Conservation (phyloP, 345 rosid species). For the Lenwebbia sp. region DNA sequence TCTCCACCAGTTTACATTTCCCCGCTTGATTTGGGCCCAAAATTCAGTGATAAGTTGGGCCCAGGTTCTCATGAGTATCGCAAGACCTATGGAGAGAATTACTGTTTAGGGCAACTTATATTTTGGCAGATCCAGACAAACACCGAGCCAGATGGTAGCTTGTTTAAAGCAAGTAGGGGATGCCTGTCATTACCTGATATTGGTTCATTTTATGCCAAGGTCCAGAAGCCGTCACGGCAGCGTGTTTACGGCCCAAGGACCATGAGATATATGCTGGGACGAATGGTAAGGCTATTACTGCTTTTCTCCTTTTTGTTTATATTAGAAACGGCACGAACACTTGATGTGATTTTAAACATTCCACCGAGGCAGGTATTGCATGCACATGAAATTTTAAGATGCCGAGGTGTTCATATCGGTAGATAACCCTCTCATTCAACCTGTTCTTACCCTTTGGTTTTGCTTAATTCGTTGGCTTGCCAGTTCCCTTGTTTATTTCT, state of each 20-base stretch:
- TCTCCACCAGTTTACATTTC: constrained; percentile 87
- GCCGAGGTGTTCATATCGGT: not conserved
- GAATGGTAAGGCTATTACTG: constrained; percentile 50
- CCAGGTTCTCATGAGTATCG: constrained; percentile 57
- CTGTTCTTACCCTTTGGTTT: not conserved
- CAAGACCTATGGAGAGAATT: constrained; percentile 87
- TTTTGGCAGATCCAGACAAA: constrained; percentile 93
- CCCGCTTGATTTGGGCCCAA: constrained; percentile 89
- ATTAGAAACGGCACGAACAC: not conserved
- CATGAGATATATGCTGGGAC: constrained; percentile 54
- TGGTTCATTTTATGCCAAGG: constrained; percentile 82
- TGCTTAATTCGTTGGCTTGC: not conserved
- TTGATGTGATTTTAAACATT: not conserved
- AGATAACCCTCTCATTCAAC: not conserved
- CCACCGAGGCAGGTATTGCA: not conserved
- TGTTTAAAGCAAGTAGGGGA: constrained; percentile 69
- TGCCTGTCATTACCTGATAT: constrained; percentile 83
- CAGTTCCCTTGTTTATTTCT: not conserved
- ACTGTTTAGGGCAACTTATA: constrained; percentile 92
- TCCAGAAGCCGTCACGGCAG: constrained; percentile 70
- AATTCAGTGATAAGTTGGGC: constrained; percentile 69
- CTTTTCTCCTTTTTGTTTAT: not conserved
- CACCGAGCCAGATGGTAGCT: constrained; percentile 63
- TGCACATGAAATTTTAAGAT: not conserved
- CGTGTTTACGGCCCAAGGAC: constrained; percentile 83